Conservation (phyloP, 345 rosid species). For the Lepidium didymum region DNA sequence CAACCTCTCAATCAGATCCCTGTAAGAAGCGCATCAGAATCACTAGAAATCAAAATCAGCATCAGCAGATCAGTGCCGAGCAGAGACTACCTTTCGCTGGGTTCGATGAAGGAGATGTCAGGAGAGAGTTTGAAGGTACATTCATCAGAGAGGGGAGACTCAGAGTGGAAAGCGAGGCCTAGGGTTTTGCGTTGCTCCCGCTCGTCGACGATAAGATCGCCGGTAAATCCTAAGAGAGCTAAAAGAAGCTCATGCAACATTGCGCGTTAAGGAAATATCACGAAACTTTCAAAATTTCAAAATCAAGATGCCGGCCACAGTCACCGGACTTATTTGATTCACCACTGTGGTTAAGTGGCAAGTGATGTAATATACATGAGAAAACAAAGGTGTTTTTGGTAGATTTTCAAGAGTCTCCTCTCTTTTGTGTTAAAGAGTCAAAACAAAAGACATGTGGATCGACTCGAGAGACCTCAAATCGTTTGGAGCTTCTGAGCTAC, state of each 20-base stretch:
- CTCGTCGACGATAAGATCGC: conserved; percentile 89
- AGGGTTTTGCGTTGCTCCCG: conserved; percentile 58
- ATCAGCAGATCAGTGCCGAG: background rate
- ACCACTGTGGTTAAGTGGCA: conserved; percentile 16
- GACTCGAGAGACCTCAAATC: too few relatives aligned
- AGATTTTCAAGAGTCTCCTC: too few relatives aligned
- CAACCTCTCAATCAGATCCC: conserved; percentile 86
- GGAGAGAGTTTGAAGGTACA: conserved; percentile 80
- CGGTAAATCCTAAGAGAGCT: conserved; percentile 81
- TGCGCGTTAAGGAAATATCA: background rate
- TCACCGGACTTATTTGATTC: conserved; percentile 9
- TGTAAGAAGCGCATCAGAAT: conserved; percentile 12
- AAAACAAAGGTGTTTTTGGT: background rate
- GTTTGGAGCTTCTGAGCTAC: too few relatives aligned
- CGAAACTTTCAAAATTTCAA: background rate
- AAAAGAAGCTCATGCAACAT: conserved; percentile 92
- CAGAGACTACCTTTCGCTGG: conserved; percentile 59
- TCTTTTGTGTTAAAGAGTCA: too few relatives aligned
- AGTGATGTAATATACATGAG: too few relatives aligned
- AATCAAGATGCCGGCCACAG: conserved; percentile 2
- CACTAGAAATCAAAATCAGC: background rate
- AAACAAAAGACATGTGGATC: too few relatives aligned
- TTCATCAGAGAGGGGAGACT: conserved; percentile 61
- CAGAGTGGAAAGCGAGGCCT: conserved; percentile 46
- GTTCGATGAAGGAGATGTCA: conserved; percentile 81